Evolutionary conservation across 2,329 filamentous ascomycete genomes (phyloP).

Genomic region (Cladosporium colombiae): DNA sequence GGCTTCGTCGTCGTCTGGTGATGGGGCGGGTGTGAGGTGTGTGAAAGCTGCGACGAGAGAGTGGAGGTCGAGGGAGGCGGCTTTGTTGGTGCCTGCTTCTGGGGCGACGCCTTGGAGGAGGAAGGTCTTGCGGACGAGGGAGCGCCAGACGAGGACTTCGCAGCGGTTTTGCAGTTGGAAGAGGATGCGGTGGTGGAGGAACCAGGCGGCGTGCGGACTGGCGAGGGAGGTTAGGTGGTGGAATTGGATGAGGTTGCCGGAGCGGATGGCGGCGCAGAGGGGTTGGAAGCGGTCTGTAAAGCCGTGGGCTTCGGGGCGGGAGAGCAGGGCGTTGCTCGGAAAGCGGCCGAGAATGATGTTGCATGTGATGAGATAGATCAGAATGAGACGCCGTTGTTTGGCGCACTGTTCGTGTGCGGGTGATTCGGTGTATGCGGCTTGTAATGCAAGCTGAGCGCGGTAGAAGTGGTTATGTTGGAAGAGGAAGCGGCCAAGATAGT

Average conservation of each 20-base stretch:
- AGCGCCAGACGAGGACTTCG: slow-evolving; percentile 81
- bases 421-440: slow-evolving; percentile 79
- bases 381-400: slow-evolving; percentile 74
- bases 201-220: slow-evolving; percentile 65
- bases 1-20: slow-evolving; percentile 32
- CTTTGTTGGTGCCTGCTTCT: slow-evolving; percentile 41
- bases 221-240: slow-evolving; percentile 64
- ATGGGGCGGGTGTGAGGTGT: slow-evolving; percentile 22
- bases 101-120: slow-evolving; percentile 74
- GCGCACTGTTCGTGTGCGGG: slow-evolving; percentile 48
- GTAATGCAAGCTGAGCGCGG: slow-evolving; percentile 71
- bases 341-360: slow-evolving; percentile 86
- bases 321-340: slow-evolving; percentile 66
- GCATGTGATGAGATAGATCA: slow-evolving; percentile 78
- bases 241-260: slow-evolving; percentile 74
- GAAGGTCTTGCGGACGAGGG: slow-evolving; percentile 75
- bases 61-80: slow-evolving; percentile 58
- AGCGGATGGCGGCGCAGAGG: slow-evolving; percentile 69
- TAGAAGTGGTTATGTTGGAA: slow-evolving; percentile 83
- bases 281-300: slow-evolving; percentile 69
- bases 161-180: slow-evolving; percentile 75
- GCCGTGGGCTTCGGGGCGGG: slow-evolving; percentile 67
- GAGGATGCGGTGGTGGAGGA: slow-evolving; percentile 73
- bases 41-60: slow-evolving; percentile 54
- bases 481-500: slow-evolving; percentile 89